Base-by-base conservation (phyloP, 164 flowering plant genomes). In the Vitis cinerea region DNA sequence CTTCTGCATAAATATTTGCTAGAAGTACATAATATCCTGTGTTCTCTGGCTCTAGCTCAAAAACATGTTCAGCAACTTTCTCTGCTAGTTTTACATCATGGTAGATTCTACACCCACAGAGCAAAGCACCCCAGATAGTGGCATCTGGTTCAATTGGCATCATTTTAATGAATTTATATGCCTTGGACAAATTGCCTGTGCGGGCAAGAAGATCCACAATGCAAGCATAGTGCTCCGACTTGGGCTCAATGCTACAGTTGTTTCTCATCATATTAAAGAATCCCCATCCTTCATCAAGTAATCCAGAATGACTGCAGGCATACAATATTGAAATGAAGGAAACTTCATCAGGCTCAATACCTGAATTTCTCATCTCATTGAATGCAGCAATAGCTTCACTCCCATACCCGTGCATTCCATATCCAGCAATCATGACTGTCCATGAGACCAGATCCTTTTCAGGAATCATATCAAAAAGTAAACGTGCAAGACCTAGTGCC, bases 381-480 rank as follows among this genome's bases (percentile, higher is more conserved):
- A 90, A 88, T 61, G 80, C 56, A 10, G 68, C 69, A 65, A 84
- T 79, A 27, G 90, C 90, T 74, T 90, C 84, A 2, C 65, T 64
- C 8, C 94, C 94, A 72, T 71, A 71, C 15, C 89, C 89, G 71
- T 90, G 88, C 87, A 85, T 88, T 53, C 85, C 87, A 76, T 86
- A 88, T 57, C 94, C 94, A 47, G 94, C 85, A 17, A 90, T 80
- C 86, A 90, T 85, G 44, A 83, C 78, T 1, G 88, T 86, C 92
- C 92, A 90, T 51, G 94, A 84, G 59, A 88, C 66, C 5, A 85
- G 71, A 72, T 85, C 86, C 79, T 81, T 85, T 5, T 0, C 17
- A 44, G 67, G 72, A 56, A 84, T 79, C 72, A 61, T 64, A 63
- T 83, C 81, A 75, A 90, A 90, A 62, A 86, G 79, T n/a, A 59